Percentiles rank a stretch among this genome's conserved stretches.
These are phyloP conservation scores for Acer yangbiense DNA, from an alignment of 345 rosid species.

Conservation along the genomic window DNA sequence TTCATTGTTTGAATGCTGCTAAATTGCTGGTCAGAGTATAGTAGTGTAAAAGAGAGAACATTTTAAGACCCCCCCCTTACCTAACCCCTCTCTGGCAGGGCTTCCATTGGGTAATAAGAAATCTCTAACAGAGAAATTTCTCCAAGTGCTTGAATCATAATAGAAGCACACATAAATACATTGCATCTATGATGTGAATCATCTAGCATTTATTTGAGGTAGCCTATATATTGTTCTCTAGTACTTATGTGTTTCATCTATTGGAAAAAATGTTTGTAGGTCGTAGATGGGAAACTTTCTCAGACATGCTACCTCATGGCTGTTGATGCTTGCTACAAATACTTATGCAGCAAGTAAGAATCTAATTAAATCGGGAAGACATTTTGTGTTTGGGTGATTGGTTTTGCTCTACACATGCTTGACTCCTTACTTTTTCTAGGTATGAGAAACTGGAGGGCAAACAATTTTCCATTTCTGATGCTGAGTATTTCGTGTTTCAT, in stretches of 20 bases:
- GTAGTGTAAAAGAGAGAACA: not conserved
- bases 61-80: not conserved
- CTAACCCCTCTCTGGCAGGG: not conserved
- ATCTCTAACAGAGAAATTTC: not conserved
- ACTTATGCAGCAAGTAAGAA: conserved; percentile 80
- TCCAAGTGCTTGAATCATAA: not conserved
- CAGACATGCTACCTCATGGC: conserved; percentile 99
- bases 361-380: not conserved
- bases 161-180: not conserved
- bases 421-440: conserved; percentile 40
- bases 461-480: conserved; percentile 78
- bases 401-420: conserved; percentile 12
- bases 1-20: not conserved
- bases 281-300: conserved; percentile 98
- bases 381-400: conserved; percentile 13
- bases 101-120: not conserved
- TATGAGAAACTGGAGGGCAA: conserved; percentile 84
- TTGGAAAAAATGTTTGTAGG: conserved; percentile 48
- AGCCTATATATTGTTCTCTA: not conserved
- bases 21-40: not conserved
- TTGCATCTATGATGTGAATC: not conserved
- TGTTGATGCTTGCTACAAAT: conserved; percentile 87
- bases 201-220: not conserved
- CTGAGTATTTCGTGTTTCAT: conserved; percentile 85
- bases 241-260: not conserved